These are phyloP conservation scores for Aspergillus baeticus DNA, from an alignment of 495 filamentous ascomycete species.

Conservation along the genomic window DNA sequence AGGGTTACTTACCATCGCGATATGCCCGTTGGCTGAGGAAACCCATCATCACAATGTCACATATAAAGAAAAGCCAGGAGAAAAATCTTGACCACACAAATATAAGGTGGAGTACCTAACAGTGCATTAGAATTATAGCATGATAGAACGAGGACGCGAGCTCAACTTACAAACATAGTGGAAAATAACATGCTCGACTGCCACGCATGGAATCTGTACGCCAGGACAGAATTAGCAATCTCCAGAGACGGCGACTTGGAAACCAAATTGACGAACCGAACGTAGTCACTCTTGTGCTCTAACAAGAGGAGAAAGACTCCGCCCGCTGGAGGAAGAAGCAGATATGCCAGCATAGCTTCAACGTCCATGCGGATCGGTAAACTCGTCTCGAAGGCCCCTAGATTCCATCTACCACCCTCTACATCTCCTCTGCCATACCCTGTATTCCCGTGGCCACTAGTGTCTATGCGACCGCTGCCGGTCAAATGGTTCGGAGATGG, in stretches of 20 bases:
- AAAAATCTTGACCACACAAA: constrained; percentile 81
- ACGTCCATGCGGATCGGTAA: constrained; percentile 79
- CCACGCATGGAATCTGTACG: constrained; percentile 87
- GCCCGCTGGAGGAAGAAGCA: constrained; percentile 82
- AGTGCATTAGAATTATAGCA: background rate
- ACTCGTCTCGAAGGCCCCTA: constrained; percentile 75
- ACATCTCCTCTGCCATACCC: constrained; percentile 34
- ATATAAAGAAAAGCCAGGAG: constrained; percentile 77
- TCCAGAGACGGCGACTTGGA: background rate
- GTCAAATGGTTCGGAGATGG: constrained; percentile 44
- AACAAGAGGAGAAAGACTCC: constrained; percentile 79
- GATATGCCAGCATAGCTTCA: constrained; percentile 89
- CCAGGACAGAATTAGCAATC: constrained; percentile 12
- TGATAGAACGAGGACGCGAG: background rate
- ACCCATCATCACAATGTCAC: constrained; percentile 73
- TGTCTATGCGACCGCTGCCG: constrained; percentile 15
- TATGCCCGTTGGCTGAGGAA: constrained; percentile 80
- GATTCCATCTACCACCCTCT: constrained; percentile 60
- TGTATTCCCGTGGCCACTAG: constrained; percentile 33
- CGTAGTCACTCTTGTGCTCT: constrained; percentile 95
- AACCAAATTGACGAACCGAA: constrained; percentile 60
- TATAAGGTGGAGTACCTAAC: constrained; percentile 71
- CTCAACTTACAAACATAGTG: constrained; percentile 65
- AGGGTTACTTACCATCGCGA: constrained; percentile 60
- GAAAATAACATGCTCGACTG: constrained; percentile 87